These are phyloP conservation scores for Russula griseocarnosa DNA, from an alignment of 768 basidiomycete species.

Conservation along the genomic window DNA sequence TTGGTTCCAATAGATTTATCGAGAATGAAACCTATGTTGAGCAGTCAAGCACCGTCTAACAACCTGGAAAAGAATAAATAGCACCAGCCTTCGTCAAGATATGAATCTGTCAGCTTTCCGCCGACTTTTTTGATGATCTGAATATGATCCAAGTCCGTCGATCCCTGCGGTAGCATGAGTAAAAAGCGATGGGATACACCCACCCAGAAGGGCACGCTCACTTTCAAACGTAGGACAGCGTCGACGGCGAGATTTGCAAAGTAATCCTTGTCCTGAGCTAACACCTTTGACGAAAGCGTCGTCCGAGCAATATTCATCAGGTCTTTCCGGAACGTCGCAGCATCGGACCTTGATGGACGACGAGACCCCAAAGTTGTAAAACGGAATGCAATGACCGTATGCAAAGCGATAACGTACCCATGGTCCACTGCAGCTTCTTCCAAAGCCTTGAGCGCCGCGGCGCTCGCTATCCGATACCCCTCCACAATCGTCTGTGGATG, in stretches of 20 bases:
- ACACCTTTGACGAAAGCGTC: conserved; percentile 92
- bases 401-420: conserved; percentile 49
- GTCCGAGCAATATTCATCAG: conserved; percentile 96
- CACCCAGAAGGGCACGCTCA: conserved; percentile 30
- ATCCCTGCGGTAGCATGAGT: conserved; percentile 53
- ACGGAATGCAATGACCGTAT: neutral
- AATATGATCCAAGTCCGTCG: conserved; percentile 94
- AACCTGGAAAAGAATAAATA: neutral
- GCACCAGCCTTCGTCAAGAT: conserved; percentile 84
- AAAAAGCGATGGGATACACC: neutral
- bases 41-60: conserved; percentile 1
- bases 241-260: conserved; percentile 98
- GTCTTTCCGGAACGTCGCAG: conserved; percentile 75
- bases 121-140: conserved; percentile 99
- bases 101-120: conserved; percentile 96
- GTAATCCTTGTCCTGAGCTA: conserved; percentile 95
- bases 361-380: neutral
- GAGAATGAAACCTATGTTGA: conserved; percentile 79
- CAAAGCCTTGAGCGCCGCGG: conserved; percentile 77
- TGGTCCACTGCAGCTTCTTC: conserved; percentile 81
- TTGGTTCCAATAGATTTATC: conserved; percentile 94
- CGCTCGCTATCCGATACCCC: conserved; percentile 90
- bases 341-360: conserved; percentile 52
- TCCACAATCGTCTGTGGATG: conserved; percentile 98
- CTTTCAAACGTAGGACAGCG: conserved; percentile 90